A percentile compares a stretch with the other conserved stretches of the same genome.
Conservation (phyloP, 2,329 filamentous ascomycete genomes). For the Fusarium sp. region DNA sequence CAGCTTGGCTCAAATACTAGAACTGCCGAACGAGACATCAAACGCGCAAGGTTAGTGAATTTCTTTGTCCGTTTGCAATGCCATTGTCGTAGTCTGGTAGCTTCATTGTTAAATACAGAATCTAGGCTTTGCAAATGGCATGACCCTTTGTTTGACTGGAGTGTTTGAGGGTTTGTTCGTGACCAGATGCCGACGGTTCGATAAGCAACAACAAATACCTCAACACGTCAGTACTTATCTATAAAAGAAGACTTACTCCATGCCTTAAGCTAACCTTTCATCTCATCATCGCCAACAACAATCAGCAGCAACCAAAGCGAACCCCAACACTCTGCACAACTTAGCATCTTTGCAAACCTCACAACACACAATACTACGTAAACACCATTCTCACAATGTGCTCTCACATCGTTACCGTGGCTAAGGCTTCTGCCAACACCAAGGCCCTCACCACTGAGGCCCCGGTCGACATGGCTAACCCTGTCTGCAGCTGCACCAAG, state of each 20-base stretch:
- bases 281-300: background rate
- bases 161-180: background rate
- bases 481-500: background rate
- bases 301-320: background rate
- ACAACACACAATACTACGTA: background rate
- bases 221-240: background rate
- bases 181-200: background rate
- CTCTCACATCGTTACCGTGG: background rate
- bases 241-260: background rate
- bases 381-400: background rate
- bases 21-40: background rate
- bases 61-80: background rate
- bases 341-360: background rate
- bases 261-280: background rate
- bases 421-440: background rate
- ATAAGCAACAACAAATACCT: background rate
- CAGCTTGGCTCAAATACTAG: background rate
- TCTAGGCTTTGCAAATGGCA: background rate
- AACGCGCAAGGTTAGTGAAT: background rate
- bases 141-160: background rate
- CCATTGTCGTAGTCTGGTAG: background rate
- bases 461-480: background rate
- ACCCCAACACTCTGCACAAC: background rate
- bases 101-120: background rate
- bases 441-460: background rate